phyloP scores from a whole-genome alignment of 2,329 filamentous ascomycete species.

The Phialocephala subalpina region DNA sequence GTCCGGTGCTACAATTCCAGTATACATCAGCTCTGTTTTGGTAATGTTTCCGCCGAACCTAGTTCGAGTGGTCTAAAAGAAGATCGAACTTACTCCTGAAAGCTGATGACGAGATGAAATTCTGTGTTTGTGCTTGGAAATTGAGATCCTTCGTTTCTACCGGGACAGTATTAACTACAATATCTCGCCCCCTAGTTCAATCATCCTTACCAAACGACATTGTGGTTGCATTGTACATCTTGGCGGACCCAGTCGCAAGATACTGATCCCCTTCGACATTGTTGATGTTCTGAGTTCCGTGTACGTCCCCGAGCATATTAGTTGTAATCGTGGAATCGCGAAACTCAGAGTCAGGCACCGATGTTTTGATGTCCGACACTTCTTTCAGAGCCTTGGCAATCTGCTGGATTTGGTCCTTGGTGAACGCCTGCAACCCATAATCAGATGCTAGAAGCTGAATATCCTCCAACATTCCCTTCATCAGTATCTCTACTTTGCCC shows the following conservation, averaged over 20 bases:
- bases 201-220: too few species aligned
- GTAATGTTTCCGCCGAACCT: too few species aligned
- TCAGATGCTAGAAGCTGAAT: slow-evolving; percentile 31
- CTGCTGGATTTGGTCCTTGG: slow-evolving; percentile 24
- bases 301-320: slow-evolving; percentile 8
- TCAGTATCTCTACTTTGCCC: slow-evolving; percentile 26
- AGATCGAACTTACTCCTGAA: too few species aligned
- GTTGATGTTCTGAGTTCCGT: slow-evolving; percentile 23
- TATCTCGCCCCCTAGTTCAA: too few species aligned
- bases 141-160: too few species aligned
- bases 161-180: too few species aligned
- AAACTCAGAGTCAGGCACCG: slow-evolving; percentile 24
- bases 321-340: too few species aligned
- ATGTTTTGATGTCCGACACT: slow-evolving; percentile 24
- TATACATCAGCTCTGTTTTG: too few species aligned
- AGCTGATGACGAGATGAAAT: too few species aligned
- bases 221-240: slow-evolving; percentile 37
- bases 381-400: slow-evolving; percentile 28
- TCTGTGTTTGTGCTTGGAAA: too few species aligned
- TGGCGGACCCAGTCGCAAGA: slow-evolving; percentile 38
- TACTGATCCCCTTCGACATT: slow-evolving; percentile 12
- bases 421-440: slow-evolving; percentile 19
- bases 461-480: slow-evolving; percentile 26
- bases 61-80: too few species aligned
- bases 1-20: too few species aligned